Percentiles rank a stretch among this genome's conserved stretches.
phyloP scores from a whole-genome alignment of 345 rosid genomes.

The Salix viminalis region DNA sequence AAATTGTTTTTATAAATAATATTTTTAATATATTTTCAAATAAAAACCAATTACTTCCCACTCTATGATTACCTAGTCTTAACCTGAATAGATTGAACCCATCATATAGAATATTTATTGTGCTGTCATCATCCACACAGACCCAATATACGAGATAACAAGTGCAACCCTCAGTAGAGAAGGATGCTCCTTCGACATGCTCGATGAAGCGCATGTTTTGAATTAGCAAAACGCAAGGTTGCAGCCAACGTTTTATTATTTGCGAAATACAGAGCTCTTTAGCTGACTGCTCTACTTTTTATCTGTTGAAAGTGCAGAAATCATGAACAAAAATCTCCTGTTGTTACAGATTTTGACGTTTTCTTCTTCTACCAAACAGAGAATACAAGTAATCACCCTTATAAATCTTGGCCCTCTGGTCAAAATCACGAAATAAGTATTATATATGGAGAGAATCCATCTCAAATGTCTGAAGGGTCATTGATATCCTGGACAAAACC shows the following conservation, averaged over 20 bases:
- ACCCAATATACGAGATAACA: too few species aligned
- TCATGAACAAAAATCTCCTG: background rate
- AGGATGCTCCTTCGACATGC: too few species aligned
- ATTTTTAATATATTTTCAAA: too few species aligned
- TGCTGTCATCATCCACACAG: too few species aligned
- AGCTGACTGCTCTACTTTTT: background rate
- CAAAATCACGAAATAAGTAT: background rate
- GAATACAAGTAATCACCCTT: background rate
- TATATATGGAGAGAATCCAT: background rate
- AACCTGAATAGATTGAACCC: too few species aligned
- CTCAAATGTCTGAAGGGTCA: conserved; percentile 30
- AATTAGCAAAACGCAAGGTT: background rate
- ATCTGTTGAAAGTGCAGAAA: background rate
- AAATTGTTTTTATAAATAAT: too few species aligned
- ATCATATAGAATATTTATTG: too few species aligned
- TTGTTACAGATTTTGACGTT: background rate
- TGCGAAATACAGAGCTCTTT: background rate
- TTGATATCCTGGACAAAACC: conserved; percentile 33
- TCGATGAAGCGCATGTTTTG: too few species aligned
- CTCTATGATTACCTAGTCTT: too few species aligned
- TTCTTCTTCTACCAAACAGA: background rate
- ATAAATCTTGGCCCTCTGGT: background rate
- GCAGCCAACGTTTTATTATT: background rate
- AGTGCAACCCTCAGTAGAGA: too few species aligned
- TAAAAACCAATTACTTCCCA: too few species aligned